phyloP scores from a whole-genome alignment of 768 basidiomycete genomes.

The Tulasnella sp. region DNA sequence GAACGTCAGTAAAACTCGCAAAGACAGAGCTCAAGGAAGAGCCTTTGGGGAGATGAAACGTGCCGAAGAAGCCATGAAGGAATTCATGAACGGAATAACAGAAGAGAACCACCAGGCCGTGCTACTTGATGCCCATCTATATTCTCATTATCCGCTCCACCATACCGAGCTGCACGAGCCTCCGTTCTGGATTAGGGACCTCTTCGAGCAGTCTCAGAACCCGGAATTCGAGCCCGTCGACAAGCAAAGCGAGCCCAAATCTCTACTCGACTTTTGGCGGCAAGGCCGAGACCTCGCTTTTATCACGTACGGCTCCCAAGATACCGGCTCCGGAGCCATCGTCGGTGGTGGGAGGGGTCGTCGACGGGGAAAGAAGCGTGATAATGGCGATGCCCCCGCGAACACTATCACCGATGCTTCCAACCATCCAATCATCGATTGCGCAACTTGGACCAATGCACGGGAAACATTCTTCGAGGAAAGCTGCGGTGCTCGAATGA shows the following conservation, averaged over 20 bases:
- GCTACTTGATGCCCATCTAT: slow-evolving; percentile 34
- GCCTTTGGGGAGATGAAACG: slow-evolving; percentile 33
- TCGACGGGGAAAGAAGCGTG: not conserved
- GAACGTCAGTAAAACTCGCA: not conserved
- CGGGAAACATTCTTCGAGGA: not conserved
- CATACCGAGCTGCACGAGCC: slow-evolving; percentile 32
- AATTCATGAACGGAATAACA: slow-evolving; percentile 35
- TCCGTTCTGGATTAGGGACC: slow-evolving; percentile 36
- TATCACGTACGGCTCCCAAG: not conserved
- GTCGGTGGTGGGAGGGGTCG: not conserved
- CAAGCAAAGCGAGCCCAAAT: not conserved
- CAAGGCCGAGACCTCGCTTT: slow-evolving; percentile 38
- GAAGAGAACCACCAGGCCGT: slow-evolving; percentile 26
- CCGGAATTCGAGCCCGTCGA: not conserved
- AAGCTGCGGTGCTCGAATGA: slow-evolving; percentile 20
- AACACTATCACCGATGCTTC: not conserved
- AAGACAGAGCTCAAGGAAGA: slow-evolving; percentile 25
- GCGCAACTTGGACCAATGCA: not conserved
- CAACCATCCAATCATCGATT: not conserved
- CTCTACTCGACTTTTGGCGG: slow-evolving; percentile 42
- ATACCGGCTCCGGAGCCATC: not conserved
- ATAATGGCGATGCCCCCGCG: not conserved
- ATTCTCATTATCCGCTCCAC: slow-evolving; percentile 39
- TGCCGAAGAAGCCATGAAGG: slow-evolving; percentile 36
- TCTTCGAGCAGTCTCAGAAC: slow-evolving; percentile 16